These are phyloP conservation scores for Grifola frondosa DNA, from an alignment of 1,284 basidiomycete genomes.

Conservation along the genomic window DNA sequence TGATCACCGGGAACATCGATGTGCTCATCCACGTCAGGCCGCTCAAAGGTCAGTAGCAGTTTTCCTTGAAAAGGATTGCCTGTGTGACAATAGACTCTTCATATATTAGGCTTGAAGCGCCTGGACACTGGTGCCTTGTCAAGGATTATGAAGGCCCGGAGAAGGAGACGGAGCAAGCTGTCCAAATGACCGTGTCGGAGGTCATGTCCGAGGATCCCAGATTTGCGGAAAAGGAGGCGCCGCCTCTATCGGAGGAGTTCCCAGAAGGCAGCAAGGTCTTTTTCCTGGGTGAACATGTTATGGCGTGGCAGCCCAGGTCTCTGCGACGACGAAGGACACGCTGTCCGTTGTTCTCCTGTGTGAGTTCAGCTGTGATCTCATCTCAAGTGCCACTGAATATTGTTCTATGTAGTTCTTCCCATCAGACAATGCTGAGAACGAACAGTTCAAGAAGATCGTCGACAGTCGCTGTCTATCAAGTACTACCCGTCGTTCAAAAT, in stretches of 20 bases:
- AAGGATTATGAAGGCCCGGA: constrained; percentile 90
- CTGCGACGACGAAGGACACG: constrained; percentile 61
- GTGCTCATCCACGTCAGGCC: constrained; percentile 83
- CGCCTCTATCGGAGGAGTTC: constrained; percentile 86
- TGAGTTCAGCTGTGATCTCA: constrained; percentile 38
- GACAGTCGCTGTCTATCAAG: constrained; percentile 49
- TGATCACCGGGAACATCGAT: constrained; percentile 82
- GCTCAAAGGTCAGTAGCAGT: constrained; percentile 67
- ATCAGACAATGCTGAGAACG: constrained; percentile 74
- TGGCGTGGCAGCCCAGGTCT: constrained; percentile 92
- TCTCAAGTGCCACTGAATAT: neutral
- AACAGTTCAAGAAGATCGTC: constrained; percentile 74
- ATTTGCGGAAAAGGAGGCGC: constrained; percentile 80
- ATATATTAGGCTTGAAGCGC: constrained; percentile 73
- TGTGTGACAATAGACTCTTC: constrained; percentile 5
- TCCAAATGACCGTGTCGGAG: constrained; percentile 79
- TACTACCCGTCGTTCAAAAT: constrained; percentile 81
- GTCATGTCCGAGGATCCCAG: constrained; percentile 88
- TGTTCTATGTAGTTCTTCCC: constrained; percentile 73
- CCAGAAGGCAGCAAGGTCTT: constrained; percentile 90
- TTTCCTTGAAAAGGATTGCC: constrained; percentile 2
- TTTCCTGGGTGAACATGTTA: constrained; percentile 95
- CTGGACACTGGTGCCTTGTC: constrained; percentile 88
- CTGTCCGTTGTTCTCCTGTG: constrained; percentile 82
- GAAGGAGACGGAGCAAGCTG: constrained; percentile 83